Evolutionary conservation across 2,329 filamentous ascomycete genomes (phyloP).

Genomic region (Zelopaecilomyces penicillatus): DNA sequence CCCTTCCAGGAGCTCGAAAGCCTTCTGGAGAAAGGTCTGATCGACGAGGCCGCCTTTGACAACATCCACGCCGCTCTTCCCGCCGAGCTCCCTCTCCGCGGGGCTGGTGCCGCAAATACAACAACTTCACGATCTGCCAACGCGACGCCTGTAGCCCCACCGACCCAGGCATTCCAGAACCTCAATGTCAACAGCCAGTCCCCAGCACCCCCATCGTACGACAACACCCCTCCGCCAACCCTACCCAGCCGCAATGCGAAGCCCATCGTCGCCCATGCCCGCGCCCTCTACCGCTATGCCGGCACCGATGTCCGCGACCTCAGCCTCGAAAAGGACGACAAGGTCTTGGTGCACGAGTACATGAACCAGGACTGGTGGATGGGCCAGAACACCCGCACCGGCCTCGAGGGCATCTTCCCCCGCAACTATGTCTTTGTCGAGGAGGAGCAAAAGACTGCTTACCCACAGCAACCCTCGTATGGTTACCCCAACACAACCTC

Average conservation of each 20-base stretch:
- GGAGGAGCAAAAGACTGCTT: constrained; percentile 42
- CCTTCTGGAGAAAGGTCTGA: constrained; percentile 73
- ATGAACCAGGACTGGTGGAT: constrained; percentile 98
- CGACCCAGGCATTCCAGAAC: constrained; percentile 33
- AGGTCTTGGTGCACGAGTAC: constrained; percentile 74
- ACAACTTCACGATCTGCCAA: constrained; percentile 20
- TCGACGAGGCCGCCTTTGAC: constrained; percentile 67
- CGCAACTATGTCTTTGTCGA: constrained; percentile 76
- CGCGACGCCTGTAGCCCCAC: constrained; percentile 24
- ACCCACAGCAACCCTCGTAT: constrained; percentile 27
- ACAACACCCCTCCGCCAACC: constrained; percentile 35
- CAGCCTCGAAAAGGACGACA: constrained; percentile 71
- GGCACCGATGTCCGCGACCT: constrained; percentile 75
- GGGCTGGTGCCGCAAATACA: constrained; percentile 26
- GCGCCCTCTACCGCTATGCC: constrained; percentile 76
- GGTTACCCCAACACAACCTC: constrained; percentile 16
- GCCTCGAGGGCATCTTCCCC: constrained; percentile 89
- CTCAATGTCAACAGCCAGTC: constrained; percentile 26
- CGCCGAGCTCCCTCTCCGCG: constrained; percentile 48
- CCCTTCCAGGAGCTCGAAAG: constrained; percentile 74
- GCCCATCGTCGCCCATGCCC: constrained; percentile 62
- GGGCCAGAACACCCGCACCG: constrained; percentile 76
- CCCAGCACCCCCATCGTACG: constrained; percentile 44
- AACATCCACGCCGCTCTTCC: constrained; percentile 69
- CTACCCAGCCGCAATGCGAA: constrained; percentile 36